Evolutionary conservation across 2,329 filamentous ascomycete genomes (phyloP), one percentile per base, ranked within the genome.

Genomic region (Neopestalotiopsis clavispora): DNA sequence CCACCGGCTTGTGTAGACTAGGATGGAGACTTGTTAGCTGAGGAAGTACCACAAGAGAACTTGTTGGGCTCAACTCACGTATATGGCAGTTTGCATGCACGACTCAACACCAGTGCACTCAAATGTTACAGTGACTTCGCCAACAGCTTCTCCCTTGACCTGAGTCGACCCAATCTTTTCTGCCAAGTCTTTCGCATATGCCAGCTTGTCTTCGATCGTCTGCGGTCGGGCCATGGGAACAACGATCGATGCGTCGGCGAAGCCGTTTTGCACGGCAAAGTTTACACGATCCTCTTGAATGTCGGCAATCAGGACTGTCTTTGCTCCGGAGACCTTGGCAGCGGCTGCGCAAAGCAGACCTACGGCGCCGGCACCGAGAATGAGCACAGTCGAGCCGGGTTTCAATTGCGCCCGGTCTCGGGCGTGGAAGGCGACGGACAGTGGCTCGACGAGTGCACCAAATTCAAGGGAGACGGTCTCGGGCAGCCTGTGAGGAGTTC

Each of bases 41-140:
- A 20, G 23, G 20, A 68, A 42, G 65, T 32, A 52, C n/a, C 9
- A 28, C 32, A 30, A n/a, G 7, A 14, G 49, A 59, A 17, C 13
- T n/a, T n/a, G 7, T 49, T 32, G 63, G n/a, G 57, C 68, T 59
- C 72, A 23, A 80, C 83, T 78, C 71, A 87, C 86, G 74, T 92
- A 95, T 67, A 95, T 94, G 4, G 90, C 87, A 5, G 89, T 89
- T 78, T 95, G 92, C 74, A 94, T 84, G 74, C 92, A 95, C 0
- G 89, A 88, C 76, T 93, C 92, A 28, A 94, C 92, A 9, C 93
- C 93, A 0, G 93, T 95, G 77, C 92, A 94, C 80, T 95, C 92
- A 75, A 92, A 94, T 2, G 92, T 91, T 1, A 88, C 87, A 65
- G 89, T 86, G 0, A 92, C 86, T 75, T 93, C 90, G 0, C 83